These are phyloP conservation scores for Geum urbanum DNA, from an alignment of 306 rosid species.

Conservation along the genomic window DNA sequence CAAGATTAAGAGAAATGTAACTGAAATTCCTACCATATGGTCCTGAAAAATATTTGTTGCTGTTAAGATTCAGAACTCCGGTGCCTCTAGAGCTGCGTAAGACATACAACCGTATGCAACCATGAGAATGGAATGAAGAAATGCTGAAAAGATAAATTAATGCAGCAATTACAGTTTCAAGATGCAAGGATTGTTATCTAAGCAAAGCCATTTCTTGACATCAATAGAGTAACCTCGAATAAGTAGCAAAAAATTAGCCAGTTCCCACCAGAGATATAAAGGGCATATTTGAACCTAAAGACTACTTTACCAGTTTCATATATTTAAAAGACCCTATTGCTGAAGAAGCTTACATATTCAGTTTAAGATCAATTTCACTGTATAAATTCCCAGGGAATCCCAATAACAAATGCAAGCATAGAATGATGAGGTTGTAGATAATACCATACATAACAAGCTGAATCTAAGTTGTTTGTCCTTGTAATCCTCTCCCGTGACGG, in stretches of 20 bases:
- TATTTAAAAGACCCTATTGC: background rate
- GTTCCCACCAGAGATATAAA: background rate
- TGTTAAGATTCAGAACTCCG: conserved; percentile 57
- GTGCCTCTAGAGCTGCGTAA: conserved; percentile 78
- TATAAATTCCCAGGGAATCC: no score
- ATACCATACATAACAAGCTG: conserved; percentile 68
- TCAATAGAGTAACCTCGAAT: background rate
- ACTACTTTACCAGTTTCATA: background rate
- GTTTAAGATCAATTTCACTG: background rate
- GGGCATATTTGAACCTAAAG: background rate
- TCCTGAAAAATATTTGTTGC: conserved; percentile 60
- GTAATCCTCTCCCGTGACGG: conserved; percentile 56
- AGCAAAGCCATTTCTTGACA: background rate
- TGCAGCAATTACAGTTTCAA: background rate
- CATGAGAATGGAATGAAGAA: background rate
- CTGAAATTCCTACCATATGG: conserved; percentile 55
- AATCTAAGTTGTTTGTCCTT: conserved; percentile 63
- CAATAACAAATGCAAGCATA: background rate
- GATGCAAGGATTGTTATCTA: background rate
- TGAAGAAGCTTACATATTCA: background rate
- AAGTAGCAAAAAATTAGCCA: background rate
- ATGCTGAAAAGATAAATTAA: background rate
- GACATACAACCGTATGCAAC: background rate
- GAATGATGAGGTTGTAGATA: background rate
- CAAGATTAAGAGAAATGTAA: background rate